Evolutionary conservation across 2,329 filamentous ascomycete genomes (phyloP), one percentile per base, ranked within the genome.

Genomic region (Furcasterigmium furcatum): DNA sequence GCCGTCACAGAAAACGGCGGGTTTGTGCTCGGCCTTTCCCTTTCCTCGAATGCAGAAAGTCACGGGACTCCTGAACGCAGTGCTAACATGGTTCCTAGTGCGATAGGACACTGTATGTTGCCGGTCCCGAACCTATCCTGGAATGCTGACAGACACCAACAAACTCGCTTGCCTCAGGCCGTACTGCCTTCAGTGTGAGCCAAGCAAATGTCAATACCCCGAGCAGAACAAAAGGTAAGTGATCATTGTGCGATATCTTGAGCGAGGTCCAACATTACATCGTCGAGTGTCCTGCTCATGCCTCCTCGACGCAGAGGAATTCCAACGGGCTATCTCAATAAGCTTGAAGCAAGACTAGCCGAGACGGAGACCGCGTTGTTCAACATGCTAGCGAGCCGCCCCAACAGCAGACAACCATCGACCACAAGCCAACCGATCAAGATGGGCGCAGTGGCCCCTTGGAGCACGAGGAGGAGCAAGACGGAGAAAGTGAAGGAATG

Each of bases 271-370:
- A n/a, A n/a, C n/a, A n/a, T n/a, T n/a, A n/a, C n/a, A n/a, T n/a
- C n/a, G n/a, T n/a, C n/a, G n/a, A n/a, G n/a, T n/a, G n/a, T n/a
- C n/a, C n/a, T n/a, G n/a, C n/a, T n/a, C n/a, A n/a, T n/a, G n/a
- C n/a, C n/a, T n/a, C n/a, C n/a, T 20, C 9, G 3, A 7, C 10
- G 30, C 6, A 67, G 64, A 41, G 64, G 59, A 24, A 60, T 64
- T 29, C 69, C 62, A 0, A 55, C 62, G 10, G 68, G 68, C 0
- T 71, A 70, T 35, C 61, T 71, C 5, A 66, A 59, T 4, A 59
- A 58, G 16, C 41, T 71, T 4, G 68, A 71, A 43, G 58, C 61
- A 3, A 61, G 68, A 1, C 58, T 71, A 2, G 54, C 52, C 2
- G 62, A 62, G 21, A 65, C 59, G 0, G 59, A 61, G 52, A 46